Conservation (phyloP, 306 rosid genomes). For the Vicia sativa region DNA sequence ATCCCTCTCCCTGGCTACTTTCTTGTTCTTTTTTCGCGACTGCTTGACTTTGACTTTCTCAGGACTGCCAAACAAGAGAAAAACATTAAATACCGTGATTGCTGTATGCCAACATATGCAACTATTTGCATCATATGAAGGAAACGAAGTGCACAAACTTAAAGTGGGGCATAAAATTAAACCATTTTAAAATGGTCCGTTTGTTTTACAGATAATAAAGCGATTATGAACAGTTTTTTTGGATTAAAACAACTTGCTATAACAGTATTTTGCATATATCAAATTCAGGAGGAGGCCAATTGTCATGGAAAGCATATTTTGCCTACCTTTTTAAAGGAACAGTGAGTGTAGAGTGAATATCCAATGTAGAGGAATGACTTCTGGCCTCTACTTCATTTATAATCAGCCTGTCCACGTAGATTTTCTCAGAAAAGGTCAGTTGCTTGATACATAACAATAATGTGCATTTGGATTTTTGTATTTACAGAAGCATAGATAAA, state of each 20-base stretch:
- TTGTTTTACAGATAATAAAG: slow-evolving; percentile 11
- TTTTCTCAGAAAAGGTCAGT: slow-evolving; percentile 40
- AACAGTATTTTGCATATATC: slow-evolving; percentile 35
- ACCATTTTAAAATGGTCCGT: slow-evolving; percentile 8
- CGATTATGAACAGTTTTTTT: slow-evolving; percentile 1
- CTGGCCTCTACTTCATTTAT: slow-evolving; percentile 48
- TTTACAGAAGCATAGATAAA: slow-evolving; percentile 23
- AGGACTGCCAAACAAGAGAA: slow-evolving; percentile 59
- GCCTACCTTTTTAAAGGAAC: slow-evolving; percentile 79
- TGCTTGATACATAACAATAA: slow-evolving; percentile 22
- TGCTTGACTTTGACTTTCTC: slow-evolving; percentile 65
- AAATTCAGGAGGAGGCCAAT: slow-evolving; percentile 27
- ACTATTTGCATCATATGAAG: neutral
- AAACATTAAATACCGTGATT: slow-evolving; percentile 6
- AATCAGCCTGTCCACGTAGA: slow-evolving; percentile 52
- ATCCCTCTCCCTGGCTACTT: slow-evolving; percentile 66
- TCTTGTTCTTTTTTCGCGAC: slow-evolving; percentile 63
- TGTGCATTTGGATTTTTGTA: slow-evolving; percentile 5
- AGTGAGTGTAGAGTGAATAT: slow-evolving; percentile 56
- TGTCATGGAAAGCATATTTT: neutral
- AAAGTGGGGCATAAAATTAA: neutral
- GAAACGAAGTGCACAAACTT: slow-evolving; percentile 21
- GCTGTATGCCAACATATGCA: slow-evolving; percentile 2
- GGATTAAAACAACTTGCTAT: slow-evolving; percentile 10
- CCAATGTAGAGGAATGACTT: slow-evolving; percentile 49